Evolutionary conservation across 495 filamentous ascomycete species (phyloP).

Genomic region (Tuber indicum): DNA sequence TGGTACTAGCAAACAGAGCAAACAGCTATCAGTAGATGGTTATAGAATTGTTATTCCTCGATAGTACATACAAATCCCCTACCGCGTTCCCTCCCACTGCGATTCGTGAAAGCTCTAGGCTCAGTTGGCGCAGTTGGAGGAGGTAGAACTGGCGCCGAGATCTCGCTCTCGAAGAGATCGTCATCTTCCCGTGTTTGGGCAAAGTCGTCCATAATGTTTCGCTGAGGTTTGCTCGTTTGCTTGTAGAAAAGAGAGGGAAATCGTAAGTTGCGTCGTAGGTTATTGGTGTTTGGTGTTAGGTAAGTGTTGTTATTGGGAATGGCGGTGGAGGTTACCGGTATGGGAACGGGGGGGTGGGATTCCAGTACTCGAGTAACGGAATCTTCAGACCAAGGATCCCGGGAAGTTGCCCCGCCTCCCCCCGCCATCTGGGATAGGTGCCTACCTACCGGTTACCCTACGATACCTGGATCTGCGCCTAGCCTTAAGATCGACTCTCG

Average conservation of each 20-base stretch:
- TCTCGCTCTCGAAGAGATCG: conserved; percentile 38
- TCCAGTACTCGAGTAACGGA: not conserved
- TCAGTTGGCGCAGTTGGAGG: conserved; percentile 32
- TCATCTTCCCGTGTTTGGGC: conserved; percentile 39
- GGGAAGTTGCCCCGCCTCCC: not conserved
- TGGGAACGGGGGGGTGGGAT: not conserved
- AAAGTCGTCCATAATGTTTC: conserved; percentile 33
- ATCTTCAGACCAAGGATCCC: not conserved
- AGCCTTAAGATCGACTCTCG: not conserved
- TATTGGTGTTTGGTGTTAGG: not conserved
- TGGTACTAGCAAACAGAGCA: not conserved
- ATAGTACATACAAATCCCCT: conserved; percentile 1
- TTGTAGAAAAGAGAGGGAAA: not conserved
- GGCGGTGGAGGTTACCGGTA: not conserved
- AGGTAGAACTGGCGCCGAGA: conserved; percentile 30
- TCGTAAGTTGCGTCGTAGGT: not conserved
- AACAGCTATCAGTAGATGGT: not conserved
- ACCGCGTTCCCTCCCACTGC: conserved; percentile 5
- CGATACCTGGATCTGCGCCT: not conserved
- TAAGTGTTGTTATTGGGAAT: not conserved
- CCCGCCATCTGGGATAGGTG: not conserved
- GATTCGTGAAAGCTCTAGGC: conserved; percentile 28
- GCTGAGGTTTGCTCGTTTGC: not conserved
- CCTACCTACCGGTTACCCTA: not conserved
- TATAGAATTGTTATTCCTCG: not conserved